phyloP scores from a whole-genome alignment of 495 filamentous ascomycete genomes.

The Peziza echinospora region DNA sequence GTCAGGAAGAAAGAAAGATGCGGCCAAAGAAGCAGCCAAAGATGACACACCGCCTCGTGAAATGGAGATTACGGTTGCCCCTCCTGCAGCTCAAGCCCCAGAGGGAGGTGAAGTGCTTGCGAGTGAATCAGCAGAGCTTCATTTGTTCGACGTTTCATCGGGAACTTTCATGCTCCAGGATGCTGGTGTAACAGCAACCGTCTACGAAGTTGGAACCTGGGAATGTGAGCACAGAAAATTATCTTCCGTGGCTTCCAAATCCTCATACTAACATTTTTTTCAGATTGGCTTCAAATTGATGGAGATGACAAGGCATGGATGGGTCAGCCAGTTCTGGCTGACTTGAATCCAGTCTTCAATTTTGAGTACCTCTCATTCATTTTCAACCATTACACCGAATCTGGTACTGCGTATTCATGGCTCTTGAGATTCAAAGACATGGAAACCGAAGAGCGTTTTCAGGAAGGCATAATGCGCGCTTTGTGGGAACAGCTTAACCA shows the following conservation, averaged over 20 bases:
- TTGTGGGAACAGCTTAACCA: conserved; percentile 95
- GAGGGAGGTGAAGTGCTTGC: conserved; percentile 49
- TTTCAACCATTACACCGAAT: conserved; percentile 82
- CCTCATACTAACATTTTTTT: background rate
- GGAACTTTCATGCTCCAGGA: conserved; percentile 74
- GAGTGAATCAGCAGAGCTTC: conserved; percentile 60
- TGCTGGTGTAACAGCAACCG: conserved; percentile 44
- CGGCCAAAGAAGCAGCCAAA: background rate
- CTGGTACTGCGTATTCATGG: conserved; percentile 90
- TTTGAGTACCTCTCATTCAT: conserved; percentile 96
- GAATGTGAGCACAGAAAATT: conserved; percentile 27
- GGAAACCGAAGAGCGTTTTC: conserved; percentile 60
- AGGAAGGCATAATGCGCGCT: conserved; percentile 82
- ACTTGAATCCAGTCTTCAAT: conserved; percentile 97
- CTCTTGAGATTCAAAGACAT: conserved; percentile 76
- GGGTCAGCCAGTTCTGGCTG: conserved; percentile 59
- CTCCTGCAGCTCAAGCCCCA: conserved; percentile 41
- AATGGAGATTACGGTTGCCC: conserved; percentile 29
- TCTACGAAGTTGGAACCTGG: conserved; percentile 77
- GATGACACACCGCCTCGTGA: conserved; percentile 14
- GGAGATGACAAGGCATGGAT: conserved; percentile 67
- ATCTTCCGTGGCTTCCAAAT: background rate
- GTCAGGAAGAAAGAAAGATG: conserved; percentile 19
- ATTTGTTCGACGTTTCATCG: conserved; percentile 74
- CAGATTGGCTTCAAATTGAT: conserved; percentile 69